These are phyloP conservation scores for Citrullus colocynthis DNA, from an alignment of 306 rosid species.

Conservation along the genomic window DNA sequence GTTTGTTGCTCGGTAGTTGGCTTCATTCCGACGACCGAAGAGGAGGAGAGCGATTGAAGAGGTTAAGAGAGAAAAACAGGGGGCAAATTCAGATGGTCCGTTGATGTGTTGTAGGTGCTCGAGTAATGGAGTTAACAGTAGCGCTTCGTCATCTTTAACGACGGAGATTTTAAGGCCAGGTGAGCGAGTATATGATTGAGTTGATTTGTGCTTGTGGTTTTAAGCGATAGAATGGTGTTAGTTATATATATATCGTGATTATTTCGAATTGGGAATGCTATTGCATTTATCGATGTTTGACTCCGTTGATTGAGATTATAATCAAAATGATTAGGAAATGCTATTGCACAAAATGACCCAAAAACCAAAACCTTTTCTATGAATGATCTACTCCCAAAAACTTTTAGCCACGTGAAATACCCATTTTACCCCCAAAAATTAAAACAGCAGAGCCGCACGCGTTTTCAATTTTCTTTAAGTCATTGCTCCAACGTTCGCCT, in stretches of 20 bases:
- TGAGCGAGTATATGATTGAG: slow-evolving; percentile 11
- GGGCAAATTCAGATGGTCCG: neutral
- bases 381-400: neutral
- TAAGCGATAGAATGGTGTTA: neutral
- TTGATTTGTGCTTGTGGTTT: neutral
- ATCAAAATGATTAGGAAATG: neutral
- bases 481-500: too few species aligned
- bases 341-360: too few species aligned
- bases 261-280: neutral
- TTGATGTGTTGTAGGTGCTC: slow-evolving; percentile 9
- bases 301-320: neutral
- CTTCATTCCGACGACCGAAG: slow-evolving; percentile 25
- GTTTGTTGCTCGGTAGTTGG: slow-evolving; percentile 33
- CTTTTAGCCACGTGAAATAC: too few species aligned
- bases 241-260: too few species aligned
- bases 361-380: too few species aligned
- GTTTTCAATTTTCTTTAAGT: too few species aligned
- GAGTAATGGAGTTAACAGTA: slow-evolving; percentile 8
- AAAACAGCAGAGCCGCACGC: too few species aligned
- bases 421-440: too few species aligned
- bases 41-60: slow-evolving; percentile 8
- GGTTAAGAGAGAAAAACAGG: slow-evolving; percentile 3
- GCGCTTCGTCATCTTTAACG: slow-evolving; percentile 7
- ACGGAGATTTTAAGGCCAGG: slow-evolving; percentile 21
- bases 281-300: neutral